Evolutionary conservation across 441 rosid genomes (phyloP), one percentile per base, ranked within the genome.

Genomic region (Theobroma grandiflorum): DNA sequence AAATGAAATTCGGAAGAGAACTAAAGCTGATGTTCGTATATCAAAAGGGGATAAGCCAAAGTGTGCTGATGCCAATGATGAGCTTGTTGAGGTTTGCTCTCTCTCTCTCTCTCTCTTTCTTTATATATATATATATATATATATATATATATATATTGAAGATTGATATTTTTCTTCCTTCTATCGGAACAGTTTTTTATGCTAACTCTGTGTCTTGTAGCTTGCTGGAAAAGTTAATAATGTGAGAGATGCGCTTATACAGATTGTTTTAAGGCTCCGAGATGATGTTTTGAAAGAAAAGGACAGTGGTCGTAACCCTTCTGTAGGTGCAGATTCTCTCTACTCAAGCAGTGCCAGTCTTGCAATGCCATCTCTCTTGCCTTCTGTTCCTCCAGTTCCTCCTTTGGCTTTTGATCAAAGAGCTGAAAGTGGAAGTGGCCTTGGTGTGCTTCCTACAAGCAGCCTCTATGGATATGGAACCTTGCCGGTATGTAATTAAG

Each of bases 221-320:
- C 89, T 97, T 79, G 80, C 76, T 1, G 99, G 99, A 79, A 97
- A 95, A 83, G 93, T 81, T 82, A 87, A 81, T 66, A 83, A 61
- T 76, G 96, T 97, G 79, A 92, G 97, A 88, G 98, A 95, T 88
- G 99, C 98, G 12, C 93, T 97, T 76, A 88, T 94, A 79, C 98
- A 97, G 79, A 93, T 97, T 77, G 89, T 95, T 78, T 76, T 97
- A 82, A 89, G 99, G 90, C 97, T 95, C 58, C 91, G 99, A 82
- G 98, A 93, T 77, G 98, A 95, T 92, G 88, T 85, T 53, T 83
- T 97, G 80, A 93, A 86, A 88, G 95, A 95, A 71, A 91, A 85
- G 79, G 97, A 88, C 38, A 83, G 77, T 69, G 86, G 85, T 72
- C 87, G 37, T 76, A 94, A 85, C 65, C 86, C 89, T 90, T 74